Evolutionary conservation across 2,329 filamentous ascomycete species (phyloP), one percentile per base, ranked within the genome.

Genomic region (Domatiomyces globalis): DNA sequence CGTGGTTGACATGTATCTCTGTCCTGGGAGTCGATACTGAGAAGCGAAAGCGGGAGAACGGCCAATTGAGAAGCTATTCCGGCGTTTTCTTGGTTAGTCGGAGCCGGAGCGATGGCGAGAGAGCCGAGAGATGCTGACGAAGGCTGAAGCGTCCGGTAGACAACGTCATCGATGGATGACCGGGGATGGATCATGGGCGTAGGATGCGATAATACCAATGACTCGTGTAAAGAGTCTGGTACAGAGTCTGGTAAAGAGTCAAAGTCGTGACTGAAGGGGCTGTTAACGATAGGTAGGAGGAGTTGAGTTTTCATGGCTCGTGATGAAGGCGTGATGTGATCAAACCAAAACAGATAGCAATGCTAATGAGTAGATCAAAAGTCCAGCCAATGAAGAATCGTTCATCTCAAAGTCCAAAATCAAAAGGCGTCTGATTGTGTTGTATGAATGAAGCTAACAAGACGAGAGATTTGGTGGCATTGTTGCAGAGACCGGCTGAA

Each of bases 291-390:
- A 43, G 51, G 50, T 18, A 52, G 54, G 39, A 59, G 51, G 25
- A 59, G 49, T 44, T 56, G 51, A 33, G 55, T 49, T 25, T 53
- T 57, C 56, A 58, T 58, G 45, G 44, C 50, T 46, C 49, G 54
- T 27, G 25, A 49, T 57, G 17, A 48, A 50, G 54, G 49, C 49
- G 49, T 39, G 51, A 49, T 50, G 43, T 39, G 17, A 46, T 48
- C 46, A 49, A 25, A 49, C 43, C 33, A 52, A 51, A 19, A 54
- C 48, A 55, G 47, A 56, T 56, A 54, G 47, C 22, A 45, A 17
- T 48, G 48, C 49, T 53, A 54, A 48, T 15, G 53, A 51, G 50
- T 46, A 45, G 51, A 44, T 49, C 52, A 51, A 56, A 51, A 58
- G 47, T 48, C 53, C 49, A 58, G 52, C 56, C 56, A 58, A 58